Percentiles rank a stretch among this genome's conserved stretches.
Conservation (phyloP, 176 grass and related monocot species). For the Lolium rigidum region DNA sequence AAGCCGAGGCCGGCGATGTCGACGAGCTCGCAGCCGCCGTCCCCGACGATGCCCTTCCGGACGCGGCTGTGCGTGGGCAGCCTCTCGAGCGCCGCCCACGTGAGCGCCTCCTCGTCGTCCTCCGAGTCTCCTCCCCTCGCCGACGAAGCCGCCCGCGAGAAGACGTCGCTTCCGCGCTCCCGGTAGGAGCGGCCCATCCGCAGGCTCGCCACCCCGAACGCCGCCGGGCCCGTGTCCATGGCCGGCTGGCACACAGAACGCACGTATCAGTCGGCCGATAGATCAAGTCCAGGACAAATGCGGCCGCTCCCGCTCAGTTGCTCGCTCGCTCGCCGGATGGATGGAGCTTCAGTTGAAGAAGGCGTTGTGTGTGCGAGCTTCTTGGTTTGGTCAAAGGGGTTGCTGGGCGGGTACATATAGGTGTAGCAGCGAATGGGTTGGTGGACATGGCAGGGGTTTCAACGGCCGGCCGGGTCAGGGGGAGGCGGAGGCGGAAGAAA, state of each 20-base stretch:
- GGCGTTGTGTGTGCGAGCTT: background rate
- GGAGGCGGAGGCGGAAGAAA: background rate
- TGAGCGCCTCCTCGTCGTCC: conserved; percentile 71
- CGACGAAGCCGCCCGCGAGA: conserved; percentile 46
- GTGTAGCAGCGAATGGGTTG: conserved; percentile 7
- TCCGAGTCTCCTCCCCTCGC: conserved; percentile 15
- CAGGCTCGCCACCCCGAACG: conserved; percentile 52
- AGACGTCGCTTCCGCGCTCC: conserved; percentile 43
- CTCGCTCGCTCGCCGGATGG: background rate
- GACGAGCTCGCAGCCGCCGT: conserved; percentile 32
- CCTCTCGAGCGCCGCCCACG: conserved; percentile 67
- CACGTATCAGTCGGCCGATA: background rate
- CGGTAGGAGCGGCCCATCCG: conserved; percentile 42
- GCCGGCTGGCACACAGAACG: background rate
- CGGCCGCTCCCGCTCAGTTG: background rate
- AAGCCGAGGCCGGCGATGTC: conserved; percentile 52
- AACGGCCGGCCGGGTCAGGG: background rate
- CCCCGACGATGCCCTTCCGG: conserved; percentile 47
- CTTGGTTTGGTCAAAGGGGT: conserved; percentile 1
- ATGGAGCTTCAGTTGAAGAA: background rate
- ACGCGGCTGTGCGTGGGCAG: conserved; percentile 62
- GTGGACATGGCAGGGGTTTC: conserved; percentile 4
- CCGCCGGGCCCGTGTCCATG: conserved; percentile 41
- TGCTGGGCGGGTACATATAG: background rate
- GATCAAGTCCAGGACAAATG: conserved; percentile 10